These are phyloP conservation scores for Pseudogymnoascus sp. DNA, from an alignment of 2,329 filamentous ascomycete species.

Conservation along the genomic window DNA sequence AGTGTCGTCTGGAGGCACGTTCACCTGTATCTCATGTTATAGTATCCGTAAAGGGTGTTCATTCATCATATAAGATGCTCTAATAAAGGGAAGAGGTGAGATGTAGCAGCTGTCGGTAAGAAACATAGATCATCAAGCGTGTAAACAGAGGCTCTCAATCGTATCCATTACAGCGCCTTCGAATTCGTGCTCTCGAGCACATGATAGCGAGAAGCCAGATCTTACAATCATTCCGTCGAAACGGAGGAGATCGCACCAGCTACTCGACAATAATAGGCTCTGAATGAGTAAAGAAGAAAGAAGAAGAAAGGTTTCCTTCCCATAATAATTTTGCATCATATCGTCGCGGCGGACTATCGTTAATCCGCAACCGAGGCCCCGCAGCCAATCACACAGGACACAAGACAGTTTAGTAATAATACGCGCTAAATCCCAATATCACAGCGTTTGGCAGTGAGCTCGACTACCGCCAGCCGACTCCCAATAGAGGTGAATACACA, in stretches of 20 bases:
- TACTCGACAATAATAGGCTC: conserved; percentile 64
- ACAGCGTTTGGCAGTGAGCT: conserved; percentile 2
- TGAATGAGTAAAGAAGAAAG: conserved; percentile 48
- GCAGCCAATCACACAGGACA: conserved; percentile 7
- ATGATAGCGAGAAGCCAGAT: conserved; percentile 68
- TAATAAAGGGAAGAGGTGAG: conserved; percentile 9
- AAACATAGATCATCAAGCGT: conserved; percentile 55
- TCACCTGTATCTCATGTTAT: conserved; percentile 8
- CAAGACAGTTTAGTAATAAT: background rate
- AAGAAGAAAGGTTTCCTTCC: conserved; percentile 27
- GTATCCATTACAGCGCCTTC: conserved; percentile 65
- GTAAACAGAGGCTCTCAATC: conserved; percentile 47
- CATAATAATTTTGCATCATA: conserved; percentile 10
- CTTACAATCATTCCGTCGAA: conserved; percentile 36
- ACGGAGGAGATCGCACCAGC: conserved; percentile 25
- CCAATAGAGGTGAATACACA: conserved; percentile 14
- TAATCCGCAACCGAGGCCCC: conserved; percentile 1
- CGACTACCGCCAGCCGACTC: conserved; percentile 15
- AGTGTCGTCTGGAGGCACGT: background rate
- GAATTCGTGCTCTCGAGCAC: conserved; percentile 52
- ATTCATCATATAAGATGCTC: background rate
- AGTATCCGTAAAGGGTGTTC: background rate
- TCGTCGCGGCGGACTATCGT: background rate
- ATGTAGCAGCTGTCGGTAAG: conserved; percentile 72
- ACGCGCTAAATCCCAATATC: conserved; percentile 10